A percentile compares a stretch with the other conserved stretches of the same genome.
These are phyloP conservation scores for Lumnitzera littorea DNA, from an alignment of 345 rosid species.

Conservation along the genomic window DNA sequence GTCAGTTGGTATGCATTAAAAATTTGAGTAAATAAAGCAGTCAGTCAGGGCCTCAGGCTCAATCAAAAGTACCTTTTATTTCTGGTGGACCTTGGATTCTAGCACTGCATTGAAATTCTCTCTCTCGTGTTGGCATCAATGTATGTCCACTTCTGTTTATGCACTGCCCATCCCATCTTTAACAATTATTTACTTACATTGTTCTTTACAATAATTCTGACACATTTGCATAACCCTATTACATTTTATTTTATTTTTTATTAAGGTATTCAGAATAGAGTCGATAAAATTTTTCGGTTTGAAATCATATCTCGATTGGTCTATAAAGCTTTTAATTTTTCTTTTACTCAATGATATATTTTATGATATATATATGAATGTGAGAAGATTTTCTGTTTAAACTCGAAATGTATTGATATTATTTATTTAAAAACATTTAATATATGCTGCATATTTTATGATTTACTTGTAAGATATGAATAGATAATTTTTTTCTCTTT, in stretches of 20 bases:
- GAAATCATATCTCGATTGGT: too few species aligned
- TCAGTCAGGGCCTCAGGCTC: neutral
- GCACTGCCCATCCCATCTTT: neutral
- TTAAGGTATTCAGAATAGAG: neutral
- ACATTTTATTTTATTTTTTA: too few species aligned
- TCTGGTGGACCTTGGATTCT: conserved; percentile 30
- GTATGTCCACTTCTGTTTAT: neutral
- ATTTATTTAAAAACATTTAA: too few species aligned
- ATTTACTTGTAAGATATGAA: too few species aligned
- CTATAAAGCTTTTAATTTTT: too few species aligned
- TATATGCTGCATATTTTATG: too few species aligned
- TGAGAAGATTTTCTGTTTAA: too few species aligned
- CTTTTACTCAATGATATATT: too few species aligned
- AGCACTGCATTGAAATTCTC: conserved; percentile 12
- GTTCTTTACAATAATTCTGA: conserved; percentile 2
- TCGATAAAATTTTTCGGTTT: too few species aligned
- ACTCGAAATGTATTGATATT: too few species aligned
- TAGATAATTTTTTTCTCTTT: too few species aligned
- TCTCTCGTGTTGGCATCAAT: neutral
- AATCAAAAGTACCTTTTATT: neutral
- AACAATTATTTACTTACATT: neutral
- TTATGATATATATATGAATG: too few species aligned
- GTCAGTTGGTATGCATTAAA: conserved; percentile 11
- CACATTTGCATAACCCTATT: neutral
- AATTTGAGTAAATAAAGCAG: conserved; percentile 3